Base-by-base conservation (phyloP, 768 basidiomycete genomes). In the Tylopilus vinaceipallidus region DNA sequence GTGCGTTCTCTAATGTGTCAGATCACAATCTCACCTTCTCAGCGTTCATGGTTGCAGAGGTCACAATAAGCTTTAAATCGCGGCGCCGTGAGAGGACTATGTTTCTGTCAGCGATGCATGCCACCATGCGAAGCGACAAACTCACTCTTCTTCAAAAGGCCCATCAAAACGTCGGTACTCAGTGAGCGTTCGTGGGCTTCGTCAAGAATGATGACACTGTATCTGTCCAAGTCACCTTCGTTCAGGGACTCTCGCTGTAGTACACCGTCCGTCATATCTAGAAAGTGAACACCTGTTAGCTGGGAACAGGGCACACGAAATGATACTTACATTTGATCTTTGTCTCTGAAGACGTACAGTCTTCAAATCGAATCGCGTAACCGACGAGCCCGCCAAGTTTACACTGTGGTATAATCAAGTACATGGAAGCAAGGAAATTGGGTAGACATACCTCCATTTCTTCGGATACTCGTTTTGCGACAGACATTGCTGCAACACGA, bases 241-340 rank as follows among this genome's bases (percentile, higher is more conserved):
- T 98, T 98, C 34, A 98, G 71, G 1, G 97, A 98, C 68, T 99
- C 97, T 62, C 95, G 87, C n/a, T 98, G 82, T 9, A 99, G 76
- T 2, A 99, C 94, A 74, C 97, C 97, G 56, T 99, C 97, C 3
- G 97, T 99, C 97, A 98, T 98, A 64, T 94, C 95, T 97, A 49
- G 13, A 45, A 16, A 52, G 51, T 20, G 57, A 9, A 39, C 17
- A 24, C 14, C 6, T 14, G 34, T 47, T 6, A 49, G 26, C 22
- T n/a, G 10, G 14, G 10, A 17, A 11, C 11, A 52, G 17, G 38
- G 9, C 13, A 20, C 12, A 38, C 29, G 4, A 20, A n/a, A 38
- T 9, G 34, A 20, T 13, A 71, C 84, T 52, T 52, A 95, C 95
- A 98, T 74, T 99, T 99, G 64, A 98, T 98, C 67, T 88, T 95